Evolutionary conservation across 1,139 yeast genomes (phyloP).

Genomic region (Geotrichum siamense): DNA sequence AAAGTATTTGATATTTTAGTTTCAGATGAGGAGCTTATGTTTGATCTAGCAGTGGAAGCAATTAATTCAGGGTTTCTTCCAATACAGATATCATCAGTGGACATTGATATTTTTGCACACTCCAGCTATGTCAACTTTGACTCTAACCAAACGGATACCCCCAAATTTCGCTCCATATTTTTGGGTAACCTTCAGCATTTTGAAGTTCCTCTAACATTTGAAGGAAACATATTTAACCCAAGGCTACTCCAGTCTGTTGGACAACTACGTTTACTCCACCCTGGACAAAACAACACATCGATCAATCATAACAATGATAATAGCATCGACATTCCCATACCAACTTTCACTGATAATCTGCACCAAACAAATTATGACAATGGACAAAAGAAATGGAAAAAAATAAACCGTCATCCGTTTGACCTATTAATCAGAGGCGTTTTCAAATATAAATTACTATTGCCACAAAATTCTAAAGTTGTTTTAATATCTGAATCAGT

Average conservation of each 20-base stretch:
- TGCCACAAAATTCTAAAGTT: slow-evolving; percentile 34
- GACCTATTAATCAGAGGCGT: slow-evolving; percentile 81
- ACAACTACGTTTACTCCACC: slow-evolving; percentile 63
- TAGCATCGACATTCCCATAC: slow-evolving; percentile 11
- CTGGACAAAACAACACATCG: slow-evolving; percentile 60
- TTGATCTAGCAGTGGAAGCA: slow-evolving; percentile 70
- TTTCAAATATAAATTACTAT: slow-evolving; percentile 66
- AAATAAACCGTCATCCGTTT: slow-evolving; percentile 71
- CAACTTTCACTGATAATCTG: slow-evolving; percentile 1
- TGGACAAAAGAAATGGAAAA: slow-evolving; percentile 61
- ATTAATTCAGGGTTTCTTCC: slow-evolving; percentile 82
- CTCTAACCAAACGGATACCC: slow-evolving; percentile 16
- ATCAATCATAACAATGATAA: slow-evolving; percentile 22
- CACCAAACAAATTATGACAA: slow-evolving; percentile 21
- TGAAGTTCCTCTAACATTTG: slow-evolving; percentile 68
- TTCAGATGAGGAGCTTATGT: slow-evolving; percentile 76
- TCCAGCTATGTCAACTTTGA: slow-evolving; percentile 43
- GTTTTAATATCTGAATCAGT: slow-evolving; percentile 27
- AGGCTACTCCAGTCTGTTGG: slow-evolving; percentile 51
- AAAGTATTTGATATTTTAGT: slow-evolving; percentile 66
- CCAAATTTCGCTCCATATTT: slow-evolving; percentile 49
- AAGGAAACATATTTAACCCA: slow-evolving; percentile 70
- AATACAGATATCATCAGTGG: slow-evolving; percentile 57
- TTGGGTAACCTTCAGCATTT: slow-evolving; percentile 61
- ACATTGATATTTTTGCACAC: slow-evolving; percentile 82